Evolutionary conservation across 1,284 basidiomycete genomes (phyloP), one percentile per base, ranked within the genome.

Genomic region (Ganoderma multipileum): DNA sequence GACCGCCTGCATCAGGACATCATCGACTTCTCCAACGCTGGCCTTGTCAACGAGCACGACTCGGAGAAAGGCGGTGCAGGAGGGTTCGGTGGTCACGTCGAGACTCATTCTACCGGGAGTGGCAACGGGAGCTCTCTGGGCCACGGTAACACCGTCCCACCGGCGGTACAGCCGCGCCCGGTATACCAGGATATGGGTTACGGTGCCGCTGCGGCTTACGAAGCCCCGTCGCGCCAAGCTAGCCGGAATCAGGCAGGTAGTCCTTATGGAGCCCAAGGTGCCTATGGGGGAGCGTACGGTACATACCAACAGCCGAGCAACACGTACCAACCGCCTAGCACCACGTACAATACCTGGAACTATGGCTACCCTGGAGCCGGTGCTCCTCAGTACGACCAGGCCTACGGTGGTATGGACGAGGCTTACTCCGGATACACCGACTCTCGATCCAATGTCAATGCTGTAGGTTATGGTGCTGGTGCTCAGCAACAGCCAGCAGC

Each of bases 1-100:
- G 79, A 80, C 66, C 81, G 82, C 57, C 79, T 90, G 57, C 58
- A 77, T 30, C 74, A 83, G 9, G 85, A 86, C 38, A 87, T 89
- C 0, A 78, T 89, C 41, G 84, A 84, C 20, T 90, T 89, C 71
- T 85, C 89, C 61, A 87, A 87, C 3, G 77, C 77, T 36, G 76
- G 74, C 26, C 74, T 77, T 47, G 72, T 74, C n/a, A 64, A 63
- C 50, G 67, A 57, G 9, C 42, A 57, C 9, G 73, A 77, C 59
- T 41, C 70, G 26, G 82, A 83, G 72, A 84, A 83, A 71, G 69
- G 66, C 42, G 69, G 66, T 26, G 65, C 44, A 18, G 33, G 41
- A 16, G 52, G 26, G 18, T 55, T 28, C 18, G 52, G 28, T 20
- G 59, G 58, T 36, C 50, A 50, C 16, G 60, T 41, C 18, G 58